Base-by-base conservation (phyloP, 371 early-diverging fungal genomes). In the Lichtheimia ornata region DNA sequence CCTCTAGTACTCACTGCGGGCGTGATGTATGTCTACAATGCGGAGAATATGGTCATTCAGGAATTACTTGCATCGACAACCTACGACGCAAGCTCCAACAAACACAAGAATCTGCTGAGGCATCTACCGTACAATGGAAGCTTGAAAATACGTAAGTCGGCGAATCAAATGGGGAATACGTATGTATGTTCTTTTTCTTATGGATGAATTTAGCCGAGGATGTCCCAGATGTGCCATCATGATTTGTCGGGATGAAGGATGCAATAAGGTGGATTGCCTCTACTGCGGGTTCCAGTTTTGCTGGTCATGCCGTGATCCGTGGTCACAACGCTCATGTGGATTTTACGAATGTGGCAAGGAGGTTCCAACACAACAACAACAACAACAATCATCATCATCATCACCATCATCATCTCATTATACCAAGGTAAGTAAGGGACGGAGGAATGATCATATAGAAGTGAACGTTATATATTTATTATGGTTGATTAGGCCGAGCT, bases 231-330 rank as follows among this genome's bases (percentile, higher is more conserved):
- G 91, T 64, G 84, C 81, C 5, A 82, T 90, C 45, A 71, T 91
- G 70, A 91, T 91, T 51, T 79, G 88, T 55, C 71, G 91, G 28
- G 91, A 91, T 56, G 91, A 91, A 64, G 91, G 91, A 3, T 91
- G 91, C 66, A 90, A 91, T 63, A 86, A 87, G 62, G 88, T 91
- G 5, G 90, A 91, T 58, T 91, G 91, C 57, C 76, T 86, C 50
- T 77, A 82, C 27, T 91, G 91, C 63, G 91, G 90, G 5, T 73
- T 84, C 59, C 72, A 82, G 25, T 91, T 91, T 61, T 91, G 91
- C 62, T 91, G 91, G 91, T 35, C 68, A 18, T 82, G 82, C 66
- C 66, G 69, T 14, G 69, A 71, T 20, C 62, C 64, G 17, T 79
- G 80, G 80, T 72, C 79, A 24, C 69, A 74, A 62, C 35, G 35